phyloP scores from a whole-genome alignment of 495 filamentous ascomycete genomes.

The Daldinia grandis region DNA sequence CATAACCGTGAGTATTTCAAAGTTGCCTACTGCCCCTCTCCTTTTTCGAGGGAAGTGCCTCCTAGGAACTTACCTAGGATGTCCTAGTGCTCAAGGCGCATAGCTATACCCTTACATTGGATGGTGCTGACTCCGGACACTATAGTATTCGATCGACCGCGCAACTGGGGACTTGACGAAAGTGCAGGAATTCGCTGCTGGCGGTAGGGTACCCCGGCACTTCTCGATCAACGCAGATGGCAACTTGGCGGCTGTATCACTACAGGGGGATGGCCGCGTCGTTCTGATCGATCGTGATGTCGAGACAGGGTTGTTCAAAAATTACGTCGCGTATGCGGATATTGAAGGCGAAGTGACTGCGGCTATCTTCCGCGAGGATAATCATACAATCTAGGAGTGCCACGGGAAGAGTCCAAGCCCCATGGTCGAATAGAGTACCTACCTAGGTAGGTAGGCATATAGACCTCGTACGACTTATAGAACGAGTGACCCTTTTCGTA shows the following conservation, averaged over 20 bases:
- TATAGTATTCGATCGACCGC: conserved; percentile 53
- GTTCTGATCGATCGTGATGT: conserved; percentile 67
- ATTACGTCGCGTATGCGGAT: conserved; percentile 58
- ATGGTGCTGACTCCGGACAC: conserved; percentile 29
- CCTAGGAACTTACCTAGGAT: background rate
- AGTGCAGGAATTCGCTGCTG: conserved; percentile 61
- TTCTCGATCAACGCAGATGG: conserved; percentile 72
- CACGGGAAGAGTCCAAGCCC: conserved; percentile 14
- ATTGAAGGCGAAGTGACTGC: conserved; percentile 63
- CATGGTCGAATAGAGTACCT: conserved; percentile 3
- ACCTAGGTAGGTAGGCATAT: no score
- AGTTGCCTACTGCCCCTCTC: background rate
- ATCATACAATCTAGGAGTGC: conserved; percentile 20
- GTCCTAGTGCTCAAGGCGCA: background rate
- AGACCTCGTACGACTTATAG: conserved; percentile 18
- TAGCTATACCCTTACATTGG: background rate
- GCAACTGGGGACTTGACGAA: conserved; percentile 60
- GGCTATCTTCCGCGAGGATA: conserved; percentile 68
- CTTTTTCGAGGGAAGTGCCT: background rate
- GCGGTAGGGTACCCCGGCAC: conserved; percentile 68
- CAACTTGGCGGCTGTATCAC: conserved; percentile 66
- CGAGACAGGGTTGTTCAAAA: conserved; percentile 62
- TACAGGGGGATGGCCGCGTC: conserved; percentile 66
- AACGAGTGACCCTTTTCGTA: conserved; percentile 7
- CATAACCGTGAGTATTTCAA: conserved; percentile 42